These are phyloP conservation scores for Xylaria arbuscula DNA, from an alignment of 2,329 filamentous ascomycete species.

Conservation along the genomic window DNA sequence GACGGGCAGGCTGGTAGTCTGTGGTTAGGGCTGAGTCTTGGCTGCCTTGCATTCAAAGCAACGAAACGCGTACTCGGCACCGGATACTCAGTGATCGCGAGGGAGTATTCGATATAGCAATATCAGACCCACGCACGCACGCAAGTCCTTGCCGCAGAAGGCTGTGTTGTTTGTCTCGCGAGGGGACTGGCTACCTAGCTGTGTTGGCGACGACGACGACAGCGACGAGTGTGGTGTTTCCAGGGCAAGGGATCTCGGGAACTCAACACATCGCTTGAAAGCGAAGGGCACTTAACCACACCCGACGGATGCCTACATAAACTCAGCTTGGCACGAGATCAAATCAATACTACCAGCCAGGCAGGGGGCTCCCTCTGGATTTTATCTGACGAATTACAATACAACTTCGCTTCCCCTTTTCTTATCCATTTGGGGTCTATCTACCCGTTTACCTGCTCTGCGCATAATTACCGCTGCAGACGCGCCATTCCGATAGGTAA, in stretches of 20 bases:
- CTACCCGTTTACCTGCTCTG: too few relatives aligned
- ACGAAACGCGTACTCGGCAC: conserved; percentile 7
- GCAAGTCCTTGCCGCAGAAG: conserved; percentile 10
- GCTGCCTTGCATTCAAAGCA: conserved; percentile 21
- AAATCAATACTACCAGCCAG: background rate
- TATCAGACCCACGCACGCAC: background rate
- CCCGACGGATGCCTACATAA: conserved; percentile 32
- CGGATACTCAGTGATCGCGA: background rate
- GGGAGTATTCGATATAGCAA: conserved; percentile 10
- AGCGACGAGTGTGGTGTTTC: too few relatives aligned
- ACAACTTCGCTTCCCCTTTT: background rate
- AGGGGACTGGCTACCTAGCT: background rate
- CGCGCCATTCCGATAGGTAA: conserved; percentile 7
- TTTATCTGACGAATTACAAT: conserved; percentile 8
- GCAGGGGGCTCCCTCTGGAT: background rate
- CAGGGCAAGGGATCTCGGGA: background rate
- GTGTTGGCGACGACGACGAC: background rate
- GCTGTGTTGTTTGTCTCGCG: conserved; percentile 2
- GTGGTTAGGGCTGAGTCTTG: conserved; percentile 23
- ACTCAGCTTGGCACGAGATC: conserved; percentile 23
- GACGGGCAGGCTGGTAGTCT: background rate
- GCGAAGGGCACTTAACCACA: conserved; percentile 17
- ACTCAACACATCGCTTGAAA: conserved; percentile 5
- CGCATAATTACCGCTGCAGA: conserved; percentile 18
- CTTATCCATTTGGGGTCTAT: background rate